Conservation (phyloP, 1,139 yeast species). For the Citeromyces hawaiiensis region DNA sequence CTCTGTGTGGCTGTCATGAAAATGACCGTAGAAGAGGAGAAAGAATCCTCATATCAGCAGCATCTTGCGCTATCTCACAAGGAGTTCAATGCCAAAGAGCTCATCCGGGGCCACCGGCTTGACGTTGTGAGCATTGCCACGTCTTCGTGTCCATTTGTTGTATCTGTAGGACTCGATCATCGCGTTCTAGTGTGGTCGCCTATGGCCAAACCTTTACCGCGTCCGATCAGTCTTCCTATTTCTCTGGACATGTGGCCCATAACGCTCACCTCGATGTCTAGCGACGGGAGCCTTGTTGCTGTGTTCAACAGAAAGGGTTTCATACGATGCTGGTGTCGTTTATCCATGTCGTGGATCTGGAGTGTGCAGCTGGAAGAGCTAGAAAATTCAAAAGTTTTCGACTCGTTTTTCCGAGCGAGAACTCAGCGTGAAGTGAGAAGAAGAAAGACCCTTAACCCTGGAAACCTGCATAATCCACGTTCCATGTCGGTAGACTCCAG, state of each 20-base stretch:
- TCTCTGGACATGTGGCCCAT: constrained; percentile 54
- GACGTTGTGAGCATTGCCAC: constrained; percentile 52
- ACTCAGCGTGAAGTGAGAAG: constrained; percentile 15
- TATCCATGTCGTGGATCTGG: constrained; percentile 41
- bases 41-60: background rate
- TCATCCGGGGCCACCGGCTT: constrained; percentile 40
- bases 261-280: constrained; percentile 43
- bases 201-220: constrained; percentile 29
- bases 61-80: background rate
- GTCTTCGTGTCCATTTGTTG: constrained; percentile 45
- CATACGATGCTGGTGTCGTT: constrained; percentile 47
- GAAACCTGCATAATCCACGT: constrained; percentile 4
- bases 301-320: constrained; percentile 38
- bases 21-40: constrained; percentile 8
- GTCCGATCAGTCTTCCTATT: constrained; percentile 27
- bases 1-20: constrained; percentile 22
- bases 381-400: constrained; percentile 26
- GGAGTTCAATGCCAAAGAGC: constrained; percentile 32
- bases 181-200: constrained; percentile 68
- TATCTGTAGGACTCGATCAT: constrained; percentile 65
- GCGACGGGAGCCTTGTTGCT: constrained; percentile 46
- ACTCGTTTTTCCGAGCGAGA: constrained; percentile 44
- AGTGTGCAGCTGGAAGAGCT: constrained; percentile 20
- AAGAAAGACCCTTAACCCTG: background rate
- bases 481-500: constrained; percentile 16